These are phyloP conservation scores for Ophiostoma perfectum DNA, from an alignment of 2,329 filamentous ascomycete species.

Conservation along the genomic window DNA sequence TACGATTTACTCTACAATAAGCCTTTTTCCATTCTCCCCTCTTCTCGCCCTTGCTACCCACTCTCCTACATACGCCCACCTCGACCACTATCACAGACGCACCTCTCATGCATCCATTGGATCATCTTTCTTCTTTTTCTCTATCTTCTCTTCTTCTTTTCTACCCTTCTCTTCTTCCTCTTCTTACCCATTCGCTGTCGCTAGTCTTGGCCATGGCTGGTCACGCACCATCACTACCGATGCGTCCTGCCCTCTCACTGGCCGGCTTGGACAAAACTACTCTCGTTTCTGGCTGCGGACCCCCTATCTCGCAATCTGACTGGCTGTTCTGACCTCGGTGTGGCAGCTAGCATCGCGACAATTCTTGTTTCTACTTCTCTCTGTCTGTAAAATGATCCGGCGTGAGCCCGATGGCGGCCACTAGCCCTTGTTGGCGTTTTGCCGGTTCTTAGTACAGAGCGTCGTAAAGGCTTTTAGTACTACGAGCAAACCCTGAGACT, in stretches of 20 bases:
- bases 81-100: neutral
- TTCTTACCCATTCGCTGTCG: too few species aligned
- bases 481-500: too few species aligned
- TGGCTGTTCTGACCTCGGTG: neutral
- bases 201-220: neutral
- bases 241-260: neutral
- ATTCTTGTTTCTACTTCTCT: neutral
- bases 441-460: neutral
- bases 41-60: neutral
- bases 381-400: neutral
- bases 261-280: neutral
- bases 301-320: neutral
- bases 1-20: neutral
- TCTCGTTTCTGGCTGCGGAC: too few species aligned
- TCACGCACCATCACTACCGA: neutral
- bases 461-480: too few species aligned
- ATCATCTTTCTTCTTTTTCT: neutral
- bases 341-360: neutral
- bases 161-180: neutral
- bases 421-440: constrained; percentile 3
- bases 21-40: constrained; percentile 1
- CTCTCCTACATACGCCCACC: constrained; percentile 3
- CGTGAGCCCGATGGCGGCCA: neutral
- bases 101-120: neutral
- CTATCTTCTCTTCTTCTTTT: neutral